These are phyloP conservation scores for Schizothecium vesticola DNA, from an alignment of 495 filamentous ascomycete species.

Conservation along the genomic window DNA sequence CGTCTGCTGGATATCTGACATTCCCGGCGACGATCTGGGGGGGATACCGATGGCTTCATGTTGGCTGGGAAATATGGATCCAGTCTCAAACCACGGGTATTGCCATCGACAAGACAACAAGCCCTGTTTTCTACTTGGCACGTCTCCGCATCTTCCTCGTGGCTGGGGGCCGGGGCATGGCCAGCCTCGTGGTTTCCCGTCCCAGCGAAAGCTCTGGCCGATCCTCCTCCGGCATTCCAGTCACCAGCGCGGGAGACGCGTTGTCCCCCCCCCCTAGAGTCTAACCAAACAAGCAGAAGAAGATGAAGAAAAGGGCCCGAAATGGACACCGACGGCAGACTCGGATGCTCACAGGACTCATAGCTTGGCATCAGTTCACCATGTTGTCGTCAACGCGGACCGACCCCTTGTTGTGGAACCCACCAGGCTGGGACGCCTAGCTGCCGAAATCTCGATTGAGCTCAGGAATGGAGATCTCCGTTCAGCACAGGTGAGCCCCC, in stretches of 20 bases:
- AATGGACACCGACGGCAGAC: not conserved
- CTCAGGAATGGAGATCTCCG: not conserved
- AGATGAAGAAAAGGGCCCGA: not conserved
- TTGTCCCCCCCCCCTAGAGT: not conserved
- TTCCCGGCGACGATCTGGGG: too few relatives aligned
- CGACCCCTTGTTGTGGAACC: not conserved
- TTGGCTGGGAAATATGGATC: too few relatives aligned
- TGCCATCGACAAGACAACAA: too few relatives aligned
- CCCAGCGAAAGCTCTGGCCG: not conserved
- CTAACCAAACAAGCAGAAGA: not conserved
- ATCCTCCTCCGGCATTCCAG: not conserved
- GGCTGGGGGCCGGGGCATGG: not conserved
- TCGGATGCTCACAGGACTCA: not conserved
- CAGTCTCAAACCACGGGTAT: too few relatives aligned
- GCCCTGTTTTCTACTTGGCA: not conserved
- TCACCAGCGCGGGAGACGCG: not conserved
- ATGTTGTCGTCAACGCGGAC: not conserved
- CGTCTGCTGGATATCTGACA: too few relatives aligned
- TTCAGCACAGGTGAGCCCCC: not conserved
- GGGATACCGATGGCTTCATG: too few relatives aligned
- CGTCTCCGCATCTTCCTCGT: not conserved
- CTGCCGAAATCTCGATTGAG: not conserved
- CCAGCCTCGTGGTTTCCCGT: not conserved
- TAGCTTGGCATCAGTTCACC: not conserved
- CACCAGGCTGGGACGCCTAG: not conserved